Evolutionary conservation across 2,329 filamentous ascomycete genomes (phyloP), one percentile per base, ranked within the genome.

Genomic region (Hypoxylon sp.): DNA sequence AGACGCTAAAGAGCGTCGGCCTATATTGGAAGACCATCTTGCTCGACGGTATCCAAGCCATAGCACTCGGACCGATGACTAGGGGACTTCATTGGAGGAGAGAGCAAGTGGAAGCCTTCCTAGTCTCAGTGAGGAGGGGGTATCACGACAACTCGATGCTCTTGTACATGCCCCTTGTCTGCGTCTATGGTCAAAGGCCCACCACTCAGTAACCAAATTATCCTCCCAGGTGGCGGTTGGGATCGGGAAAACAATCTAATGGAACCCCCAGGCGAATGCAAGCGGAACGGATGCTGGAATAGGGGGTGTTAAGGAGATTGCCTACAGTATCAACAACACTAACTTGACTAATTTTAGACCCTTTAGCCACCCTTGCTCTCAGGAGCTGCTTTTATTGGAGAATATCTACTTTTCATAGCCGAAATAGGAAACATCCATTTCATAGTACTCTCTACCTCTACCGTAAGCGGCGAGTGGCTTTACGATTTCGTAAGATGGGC

Each of bases 131-230:
- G 14, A 78, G 84, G 67, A 84, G 79, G 66, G 84, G 82, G n/a
- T 86, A 85, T 69, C 78, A 79, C 69, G 83, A 85, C 60, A 82
- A 82, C 53, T 73, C 76, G 62, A 78, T 77, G 71, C 81, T 84
- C 71, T 79, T 82, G 80, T 87, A 86, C 69, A 88, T 88, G 86
- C 86, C 85, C 8, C 79, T 87, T 70, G 83, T 87, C 73, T 81
- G 88, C 57, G 79, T 87, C 11, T 87, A 85, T 71, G 86, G 82
- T 14, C 86, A 88, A 75, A 87, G 84, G 74, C 84, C 86, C 9
- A 62, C 61, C 47, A 46, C 29, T 24, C 35, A 53, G 39, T 69
- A 11, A 66, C 26, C 8, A 47, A 37, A 47, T 10, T 26, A 17
- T 10, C 31, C 42, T 53, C 26, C 35, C 57, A 53, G 53, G 44